A percentile compares a stretch with the other conserved stretches of the same genome.
Conservation (phyloP, 2,329 filamentous ascomycete species). For the Hypoxylon sp. region DNA sequence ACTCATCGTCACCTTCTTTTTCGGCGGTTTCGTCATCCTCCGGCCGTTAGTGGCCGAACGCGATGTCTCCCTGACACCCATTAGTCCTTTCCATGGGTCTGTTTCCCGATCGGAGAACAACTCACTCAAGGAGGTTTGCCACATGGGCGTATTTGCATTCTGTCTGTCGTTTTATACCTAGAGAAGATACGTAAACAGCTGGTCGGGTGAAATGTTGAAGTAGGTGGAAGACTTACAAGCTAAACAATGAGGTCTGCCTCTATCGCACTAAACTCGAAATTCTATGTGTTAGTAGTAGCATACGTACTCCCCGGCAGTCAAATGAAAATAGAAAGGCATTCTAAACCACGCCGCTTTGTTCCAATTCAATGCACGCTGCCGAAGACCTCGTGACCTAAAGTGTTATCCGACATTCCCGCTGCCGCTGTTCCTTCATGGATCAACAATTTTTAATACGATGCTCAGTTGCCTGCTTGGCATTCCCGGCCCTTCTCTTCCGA, state of each 20-base stretch:
- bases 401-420: constrained; percentile 6
- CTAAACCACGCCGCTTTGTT: constrained; percentile 9
- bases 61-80: constrained; percentile 68
- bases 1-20: constrained; percentile 64
- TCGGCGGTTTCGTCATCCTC: constrained; percentile 90
- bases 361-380: constrained; percentile 19
- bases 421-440: constrained; percentile 9
- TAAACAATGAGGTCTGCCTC: constrained; percentile 77
- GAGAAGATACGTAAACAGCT: constrained; percentile 52
- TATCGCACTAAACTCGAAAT: constrained; percentile 73
- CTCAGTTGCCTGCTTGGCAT: constrained; percentile 13
- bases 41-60: constrained; percentile 81
- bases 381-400: constrained; percentile 5
- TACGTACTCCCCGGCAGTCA: constrained; percentile 12
- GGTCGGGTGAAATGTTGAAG: constrained; percentile 16
- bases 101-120: constrained; percentile 33
- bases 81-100: constrained; percentile 30
- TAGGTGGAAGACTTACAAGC: constrained; percentile 66
- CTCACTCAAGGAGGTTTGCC: constrained; percentile 82
- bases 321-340: constrained; percentile 25
- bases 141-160: constrained; percentile 82
- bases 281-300: constrained; percentile 34
- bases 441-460: constrained; percentile 6
- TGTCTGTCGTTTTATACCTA: constrained; percentile 82
- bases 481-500: constrained; percentile 8